Evolutionary conservation across 2,329 filamentous ascomycete species (phyloP).

Genomic region (Colletotrichum magnum): DNA sequence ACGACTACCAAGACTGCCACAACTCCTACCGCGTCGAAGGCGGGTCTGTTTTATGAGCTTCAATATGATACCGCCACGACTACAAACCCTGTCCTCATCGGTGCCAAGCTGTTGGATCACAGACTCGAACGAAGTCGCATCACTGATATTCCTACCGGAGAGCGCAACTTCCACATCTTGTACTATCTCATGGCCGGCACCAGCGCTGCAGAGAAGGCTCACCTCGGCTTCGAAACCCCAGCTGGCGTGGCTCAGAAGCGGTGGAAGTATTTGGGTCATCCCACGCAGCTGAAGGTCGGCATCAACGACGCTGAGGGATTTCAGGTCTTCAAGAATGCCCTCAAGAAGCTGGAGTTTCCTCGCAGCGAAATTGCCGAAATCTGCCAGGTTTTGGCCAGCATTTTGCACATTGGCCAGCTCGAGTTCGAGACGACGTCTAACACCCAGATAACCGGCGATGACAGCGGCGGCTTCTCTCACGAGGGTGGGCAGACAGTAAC

Average conservation of each 20-base stretch:
- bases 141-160: slow-evolving; percentile 91
- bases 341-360: slow-evolving; percentile 94
- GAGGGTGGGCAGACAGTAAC: slow-evolving; percentile 91
- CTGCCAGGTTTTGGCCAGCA: slow-evolving; percentile 92
- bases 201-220: slow-evolving; percentile 88
- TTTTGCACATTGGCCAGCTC: slow-evolving; percentile 97
- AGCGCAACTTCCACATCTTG: slow-evolving; percentile 95
- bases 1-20: slow-evolving; percentile 98
- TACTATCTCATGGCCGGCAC: slow-evolving; percentile 97
- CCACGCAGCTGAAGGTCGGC: slow-evolving; percentile 95
- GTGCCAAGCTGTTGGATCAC: slow-evolving; percentile 95
- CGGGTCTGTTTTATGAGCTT: slow-evolving; percentile 94
- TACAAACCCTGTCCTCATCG: slow-evolving; percentile 88
- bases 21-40: slow-evolving; percentile 94
- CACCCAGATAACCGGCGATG: slow-evolving; percentile 85
- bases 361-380: slow-evolving; percentile 95
- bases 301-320: slow-evolving; percentile 97
- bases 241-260: slow-evolving; percentile 74
- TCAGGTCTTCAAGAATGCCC: slow-evolving; percentile 95
- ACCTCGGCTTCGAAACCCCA: slow-evolving; percentile 76
- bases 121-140: slow-evolving; percentile 93
- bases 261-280: slow-evolving; percentile 97
- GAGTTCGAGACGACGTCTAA: slow-evolving; percentile 89
- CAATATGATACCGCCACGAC: slow-evolving; percentile 94
- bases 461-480: slow-evolving; percentile 96